Conservation (phyloP, 805 yeast genomes). For the Lipomyces oligophaga region DNA sequence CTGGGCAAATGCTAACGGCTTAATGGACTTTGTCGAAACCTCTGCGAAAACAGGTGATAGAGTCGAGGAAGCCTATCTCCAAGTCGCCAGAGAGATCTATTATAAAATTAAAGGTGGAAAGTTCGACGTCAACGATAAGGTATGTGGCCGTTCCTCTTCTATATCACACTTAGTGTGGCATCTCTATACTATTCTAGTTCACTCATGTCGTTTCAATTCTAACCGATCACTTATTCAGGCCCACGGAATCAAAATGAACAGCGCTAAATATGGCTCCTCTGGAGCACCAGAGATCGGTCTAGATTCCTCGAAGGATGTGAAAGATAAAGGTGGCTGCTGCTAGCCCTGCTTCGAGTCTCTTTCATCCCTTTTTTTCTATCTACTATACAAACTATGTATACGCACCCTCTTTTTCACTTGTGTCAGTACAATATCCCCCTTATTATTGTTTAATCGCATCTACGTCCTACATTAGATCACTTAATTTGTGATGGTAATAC, state of each 20-base stretch:
- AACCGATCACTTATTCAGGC: conserved; percentile 6
- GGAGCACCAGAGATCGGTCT: conserved; percentile 12
- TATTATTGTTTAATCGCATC: no score
- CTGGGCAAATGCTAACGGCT: conserved; percentile 49
- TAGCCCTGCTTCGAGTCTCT: no score
- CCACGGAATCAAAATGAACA: conserved; percentile 28
- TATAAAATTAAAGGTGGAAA: conserved; percentile 35
- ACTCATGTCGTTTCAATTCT: background rate
- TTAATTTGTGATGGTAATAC: no score
- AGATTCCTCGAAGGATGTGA: conserved; percentile 12
- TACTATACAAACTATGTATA: no score
- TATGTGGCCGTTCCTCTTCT: no score
- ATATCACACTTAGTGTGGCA: no score
- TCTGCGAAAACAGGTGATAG: conserved; percentile 66
- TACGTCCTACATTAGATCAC: no score
- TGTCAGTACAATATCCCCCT: no score
- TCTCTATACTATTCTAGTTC: background rate
- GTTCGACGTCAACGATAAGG: conserved; percentile 36
- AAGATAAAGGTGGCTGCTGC: conserved; percentile 22
- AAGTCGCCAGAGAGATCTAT: conserved; percentile 37
- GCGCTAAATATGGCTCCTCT: conserved; percentile 16
- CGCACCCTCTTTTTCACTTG: no score
- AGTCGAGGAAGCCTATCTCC: conserved; percentile 44
- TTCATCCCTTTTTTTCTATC: no score
- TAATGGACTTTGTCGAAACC: conserved; percentile 46